phyloP scores from a whole-genome alignment of 192 early-diverging fungal genomes.

The Umbelopsis ramanniana region DNA sequence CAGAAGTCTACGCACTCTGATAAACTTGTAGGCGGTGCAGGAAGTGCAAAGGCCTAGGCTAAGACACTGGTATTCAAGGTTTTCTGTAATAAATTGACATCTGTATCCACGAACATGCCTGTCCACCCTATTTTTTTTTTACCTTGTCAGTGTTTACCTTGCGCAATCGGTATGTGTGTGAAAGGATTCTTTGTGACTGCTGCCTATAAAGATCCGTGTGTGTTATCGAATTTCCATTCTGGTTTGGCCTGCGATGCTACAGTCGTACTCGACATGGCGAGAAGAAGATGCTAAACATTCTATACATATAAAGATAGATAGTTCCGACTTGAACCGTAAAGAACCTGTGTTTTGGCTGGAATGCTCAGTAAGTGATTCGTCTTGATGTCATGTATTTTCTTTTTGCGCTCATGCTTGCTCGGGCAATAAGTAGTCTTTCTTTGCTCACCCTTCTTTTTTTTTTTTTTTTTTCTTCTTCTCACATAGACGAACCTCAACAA shows the following conservation, averaged over 20 bases:
- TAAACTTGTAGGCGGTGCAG: not conserved
- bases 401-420: not conserved
- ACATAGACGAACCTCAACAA: constrained; percentile 33
- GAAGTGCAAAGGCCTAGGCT: too few relatives aligned
- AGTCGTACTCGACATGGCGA: constrained; percentile 21
- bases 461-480: constrained; percentile 16
- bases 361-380: constrained; percentile 27
- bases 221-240: not conserved
- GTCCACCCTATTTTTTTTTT: too few relatives aligned
- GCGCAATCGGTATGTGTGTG: not conserved
- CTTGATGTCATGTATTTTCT: not conserved
- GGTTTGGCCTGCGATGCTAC: constrained; percentile 8
- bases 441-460: not conserved
- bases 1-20: not conserved
- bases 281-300: not conserved
- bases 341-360: constrained; percentile 45
- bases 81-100: too few relatives aligned
- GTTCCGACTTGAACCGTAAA: constrained; percentile 34
- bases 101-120: too few relatives aligned
- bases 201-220: not conserved
- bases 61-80: too few relatives aligned
- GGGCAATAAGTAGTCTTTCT: not conserved
- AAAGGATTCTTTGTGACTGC: constrained; percentile 18
- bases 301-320: constrained; percentile 19
- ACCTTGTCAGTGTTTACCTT: not conserved